Conservation (phyloP, 2,329 filamentous ascomycete species). For the Ceratocystis albifundus region DNA sequence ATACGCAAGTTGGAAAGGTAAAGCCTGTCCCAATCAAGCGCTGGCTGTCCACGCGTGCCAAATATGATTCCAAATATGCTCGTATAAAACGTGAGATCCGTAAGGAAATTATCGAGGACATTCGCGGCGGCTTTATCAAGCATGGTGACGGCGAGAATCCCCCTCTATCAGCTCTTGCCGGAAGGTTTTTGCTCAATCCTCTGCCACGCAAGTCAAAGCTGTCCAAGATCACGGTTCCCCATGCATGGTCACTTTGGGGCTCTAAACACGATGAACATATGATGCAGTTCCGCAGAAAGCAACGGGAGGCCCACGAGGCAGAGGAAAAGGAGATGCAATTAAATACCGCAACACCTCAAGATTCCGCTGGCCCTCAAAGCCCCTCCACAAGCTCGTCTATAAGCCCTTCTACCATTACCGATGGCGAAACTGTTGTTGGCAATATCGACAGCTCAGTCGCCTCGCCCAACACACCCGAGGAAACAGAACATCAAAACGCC, state of each 20-base stretch:
- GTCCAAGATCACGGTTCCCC: constrained; percentile 16
- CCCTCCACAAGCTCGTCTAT: not conserved
- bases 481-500: not conserved
- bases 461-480: not conserved
- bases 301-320: constrained; percentile 31
- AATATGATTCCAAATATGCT: constrained; percentile 63
- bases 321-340: constrained; percentile 7
- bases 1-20: constrained; percentile 58
- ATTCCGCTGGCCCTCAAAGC: not conserved
- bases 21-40: constrained; percentile 69
- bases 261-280: constrained; percentile 77
- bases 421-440: not conserved
- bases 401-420: not conserved
- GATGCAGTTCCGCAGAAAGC: constrained; percentile 47
- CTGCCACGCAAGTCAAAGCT: constrained; percentile 21
- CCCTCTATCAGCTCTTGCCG: constrained; percentile 72
- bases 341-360: not conserved
- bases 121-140: constrained; percentile 57
- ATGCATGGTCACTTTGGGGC: constrained; percentile 67
- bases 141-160: constrained; percentile 63
- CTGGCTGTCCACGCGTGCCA: constrained; percentile 64
- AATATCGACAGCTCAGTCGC: not conserved
- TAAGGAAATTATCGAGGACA: constrained; percentile 60
- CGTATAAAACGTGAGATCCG: constrained; percentile 60
- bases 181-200: constrained; percentile 43